Conservation (phyloP, 495 filamentous ascomycete genomes). For the Parmelia sp. region DNA sequence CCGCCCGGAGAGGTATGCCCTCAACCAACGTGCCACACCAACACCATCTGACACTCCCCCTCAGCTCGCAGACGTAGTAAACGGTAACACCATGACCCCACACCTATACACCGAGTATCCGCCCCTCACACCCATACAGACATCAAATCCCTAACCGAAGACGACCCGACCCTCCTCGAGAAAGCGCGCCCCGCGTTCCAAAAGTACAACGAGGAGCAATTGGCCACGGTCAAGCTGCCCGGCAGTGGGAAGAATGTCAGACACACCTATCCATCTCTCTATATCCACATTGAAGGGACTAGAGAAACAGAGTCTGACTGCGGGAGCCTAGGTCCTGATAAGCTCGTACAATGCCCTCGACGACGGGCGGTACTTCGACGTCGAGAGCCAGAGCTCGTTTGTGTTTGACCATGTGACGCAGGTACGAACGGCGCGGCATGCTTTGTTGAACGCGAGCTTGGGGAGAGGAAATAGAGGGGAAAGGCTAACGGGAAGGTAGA, state of each 20-base stretch:
- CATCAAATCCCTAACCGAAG: conserved; percentile 75
- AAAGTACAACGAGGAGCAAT: conserved; percentile 94
- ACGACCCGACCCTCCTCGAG: conserved; percentile 58
- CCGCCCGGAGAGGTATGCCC: conserved; percentile 88
- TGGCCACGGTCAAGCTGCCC: conserved; percentile 80
- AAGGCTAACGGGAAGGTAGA: conserved; percentile 40
- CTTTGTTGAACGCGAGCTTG: no score
- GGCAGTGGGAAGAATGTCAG: conserved; percentile 69
- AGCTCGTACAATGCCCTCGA: conserved; percentile 78
- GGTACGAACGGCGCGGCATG: conserved; percentile 35
- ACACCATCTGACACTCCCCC: conserved; percentile 10
- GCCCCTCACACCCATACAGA: conserved; percentile 44
- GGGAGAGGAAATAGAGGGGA: not conserved
- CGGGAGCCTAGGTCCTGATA: conserved; percentile 63
- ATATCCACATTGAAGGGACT: no score
- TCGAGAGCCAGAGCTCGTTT: conserved; percentile 79
- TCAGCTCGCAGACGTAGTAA: conserved; percentile 83
- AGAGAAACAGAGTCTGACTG: not conserved
- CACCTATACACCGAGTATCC: not conserved
- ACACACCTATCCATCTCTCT: no score
- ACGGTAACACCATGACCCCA: conserved; percentile 51
- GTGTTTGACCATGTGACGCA: conserved; percentile 78
- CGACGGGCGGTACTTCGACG: conserved; percentile 77
- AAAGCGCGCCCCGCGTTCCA: conserved; percentile 78
- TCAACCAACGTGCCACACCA: not conserved